phyloP scores from a whole-genome alignment of 139 green algal species.

The Deuterostichococcus epilithicus region DNA sequence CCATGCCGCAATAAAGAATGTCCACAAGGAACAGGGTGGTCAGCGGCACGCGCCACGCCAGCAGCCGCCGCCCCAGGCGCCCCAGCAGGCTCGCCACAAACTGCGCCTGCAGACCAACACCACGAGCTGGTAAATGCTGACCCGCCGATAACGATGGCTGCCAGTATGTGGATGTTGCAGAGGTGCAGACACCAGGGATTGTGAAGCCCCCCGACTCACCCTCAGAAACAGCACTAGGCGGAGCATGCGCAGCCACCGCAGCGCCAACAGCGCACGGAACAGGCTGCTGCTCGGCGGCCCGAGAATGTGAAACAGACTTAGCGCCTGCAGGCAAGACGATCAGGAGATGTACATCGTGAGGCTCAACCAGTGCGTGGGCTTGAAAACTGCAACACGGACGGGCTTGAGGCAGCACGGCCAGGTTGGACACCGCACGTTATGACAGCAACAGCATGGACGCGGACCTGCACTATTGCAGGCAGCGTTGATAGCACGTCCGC shows the following conservation, averaged over 20 bases:
- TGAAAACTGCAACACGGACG: no score
- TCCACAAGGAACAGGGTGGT: neutral
- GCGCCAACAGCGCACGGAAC: neutral
- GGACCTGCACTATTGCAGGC: neutral
- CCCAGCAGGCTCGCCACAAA: neutral
- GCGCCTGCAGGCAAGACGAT: neutral
- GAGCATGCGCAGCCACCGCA: neutral
- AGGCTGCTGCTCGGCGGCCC: neutral
- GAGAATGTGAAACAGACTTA: neutral
- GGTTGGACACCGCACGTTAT: no score
- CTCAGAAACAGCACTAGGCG: neutral
- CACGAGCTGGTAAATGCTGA: no score
- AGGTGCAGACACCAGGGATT: no score
- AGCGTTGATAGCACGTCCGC: neutral
- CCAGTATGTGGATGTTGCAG: no score
- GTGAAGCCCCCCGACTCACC: neutral
- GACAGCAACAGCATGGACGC: no score
- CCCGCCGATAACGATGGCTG: no score
- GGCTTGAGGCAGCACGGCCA: no score
- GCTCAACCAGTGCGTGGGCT: no score
- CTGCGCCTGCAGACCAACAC: neutral
- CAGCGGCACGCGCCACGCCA: neutral
- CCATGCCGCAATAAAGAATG: conserved; percentile 1
- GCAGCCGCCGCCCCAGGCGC: conserved; percentile 7
- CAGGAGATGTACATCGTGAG: no score